phyloP scores from a whole-genome alignment of 805 yeast species.

The Lipomyces sp. region DNA sequence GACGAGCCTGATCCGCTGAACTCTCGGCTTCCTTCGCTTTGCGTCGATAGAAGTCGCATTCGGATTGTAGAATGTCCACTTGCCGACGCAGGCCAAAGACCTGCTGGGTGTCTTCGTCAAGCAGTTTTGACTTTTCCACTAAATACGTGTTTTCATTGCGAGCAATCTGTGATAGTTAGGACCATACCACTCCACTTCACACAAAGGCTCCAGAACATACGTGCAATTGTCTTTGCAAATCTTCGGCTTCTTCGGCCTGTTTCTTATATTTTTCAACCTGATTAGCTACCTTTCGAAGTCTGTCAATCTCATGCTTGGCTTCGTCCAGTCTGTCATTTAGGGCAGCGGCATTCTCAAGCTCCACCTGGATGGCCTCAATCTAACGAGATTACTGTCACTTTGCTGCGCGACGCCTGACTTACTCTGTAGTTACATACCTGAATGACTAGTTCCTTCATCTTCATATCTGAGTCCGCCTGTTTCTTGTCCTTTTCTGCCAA shows the following conservation, averaged over 20 bases:
- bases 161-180: conserved; percentile 8
- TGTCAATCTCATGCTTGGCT: conserved; percentile 31
- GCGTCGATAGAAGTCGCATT: conserved; percentile 26
- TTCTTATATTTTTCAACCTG: conserved; percentile 29
- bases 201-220: background rate
- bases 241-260: conserved; percentile 23
- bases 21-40: conserved; percentile 24
- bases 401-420: background rate
- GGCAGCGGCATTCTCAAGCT: conserved; percentile 16
- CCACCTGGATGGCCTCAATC: conserved; percentile 20
- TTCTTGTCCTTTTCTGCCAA: conserved; percentile 19
- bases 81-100: conserved; percentile 33
- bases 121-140: conserved; percentile 31
- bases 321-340: conserved; percentile 31
- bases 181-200: background rate
- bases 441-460: conserved; percentile 9
- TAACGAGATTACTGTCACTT: background rate
- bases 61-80: conserved; percentile 30
- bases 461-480: conserved; percentile 19
- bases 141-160: conserved; percentile 32
- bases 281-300: conserved; percentile 19
- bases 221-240: conserved; percentile 20
- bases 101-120: conserved; percentile 34
- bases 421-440: conserved; percentile 6
- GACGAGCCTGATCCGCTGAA: conserved; percentile 8